Evolutionary conservation across 441 rosid species (phyloP), one percentile per base, ranked within the genome.

Genomic region (Eutrema salsugineum): DNA sequence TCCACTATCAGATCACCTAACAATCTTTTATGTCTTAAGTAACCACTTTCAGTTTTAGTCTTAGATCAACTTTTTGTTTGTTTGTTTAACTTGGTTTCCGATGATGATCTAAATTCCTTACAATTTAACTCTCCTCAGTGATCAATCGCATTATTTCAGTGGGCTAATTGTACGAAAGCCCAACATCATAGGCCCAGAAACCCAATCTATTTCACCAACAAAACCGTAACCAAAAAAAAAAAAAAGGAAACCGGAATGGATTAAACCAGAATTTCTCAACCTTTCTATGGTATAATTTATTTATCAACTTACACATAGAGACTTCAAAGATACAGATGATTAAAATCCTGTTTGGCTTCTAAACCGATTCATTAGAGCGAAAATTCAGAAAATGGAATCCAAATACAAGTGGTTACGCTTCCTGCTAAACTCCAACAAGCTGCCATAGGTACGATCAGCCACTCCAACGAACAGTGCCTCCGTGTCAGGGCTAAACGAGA

Each of bases 401-500:
- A 86, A 40, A 69, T 87, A 84, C 32, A 32, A 71, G 60, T 73
- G 59, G 66, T 71, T 54, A 11, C 79, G 80, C 46, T 74, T 82
- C 75, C 85, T 75, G 40, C 73, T 83, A 73, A 81, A 87, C 84
- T 87, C 92, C 79, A 87, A 68, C 82, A 89, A 76, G 76, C 92
- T 84, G 4, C 95, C 95, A 0, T 85, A 89, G 0, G 89, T 83
- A 35, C 89, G 88, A 73, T 89, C 95, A 14, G 91, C 89, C 0
- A 89, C 76, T 7, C 90, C 89, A 0, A 87, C 86, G 19, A 87
- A 89, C 8, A 89, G 51, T 2, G 88, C 74, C 68, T 87, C 95
- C 1, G 88, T 74, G 42, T 89, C 95, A 0, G 92, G 92, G 43
- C 95, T 89, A 66, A 87, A 89, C 40, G 89, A 82, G 76, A 89